Base-by-base conservation (phyloP, 1,284 basidiomycete species). In the Melampsora larici-populina region DNA sequence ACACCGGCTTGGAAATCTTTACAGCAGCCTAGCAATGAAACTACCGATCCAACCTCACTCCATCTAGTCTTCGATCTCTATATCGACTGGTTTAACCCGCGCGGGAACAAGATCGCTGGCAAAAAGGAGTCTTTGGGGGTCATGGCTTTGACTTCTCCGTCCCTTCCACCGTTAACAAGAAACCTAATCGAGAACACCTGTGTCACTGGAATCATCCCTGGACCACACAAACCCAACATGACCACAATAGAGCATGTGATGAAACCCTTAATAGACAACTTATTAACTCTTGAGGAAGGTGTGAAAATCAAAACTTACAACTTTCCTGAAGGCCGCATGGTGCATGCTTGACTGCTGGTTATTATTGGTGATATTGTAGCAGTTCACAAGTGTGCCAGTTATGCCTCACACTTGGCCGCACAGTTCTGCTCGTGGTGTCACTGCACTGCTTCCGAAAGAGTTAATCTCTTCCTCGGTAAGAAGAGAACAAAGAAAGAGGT, bases 71-170 rank as follows among this genome's bases (percentile, higher is more conserved):
- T 75, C 29, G 29, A 4, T 2, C 48, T 75, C 2, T 75, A 51
- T 67, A 21, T 73, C 9, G 58, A 73, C 48, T 73, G 33, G 60
- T 74, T 74, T 40, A 74, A 74, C n/a, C 71, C 73, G 5, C 15
- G 3, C 8, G 65, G 55, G 24, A 75, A 75, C 65, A 75, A 58
- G 46, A 24, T 68, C 1, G 48, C 65, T 29, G 46, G 64, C n/a
- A 55, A 40, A 66, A 46, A 75, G 24, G 8, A 33, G 18, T 75
- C 36, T 4, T 11, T 75, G 8, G 73, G 73, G 9, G 33, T 68
- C 11, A 60, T 75, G 11, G 8, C 40, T 2, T 18, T 75, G 31
- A 75, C 33, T 55, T 67, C 64, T 26, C 26, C 68, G 31, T 67
- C 48, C n/a, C 33, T 67, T 29, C 65, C 65, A 1, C 65, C 51